These are phyloP conservation scores for Boletellus deceptivus DNA, from an alignment of 1,284 basidiomycete species.

Conservation along the genomic window DNA sequence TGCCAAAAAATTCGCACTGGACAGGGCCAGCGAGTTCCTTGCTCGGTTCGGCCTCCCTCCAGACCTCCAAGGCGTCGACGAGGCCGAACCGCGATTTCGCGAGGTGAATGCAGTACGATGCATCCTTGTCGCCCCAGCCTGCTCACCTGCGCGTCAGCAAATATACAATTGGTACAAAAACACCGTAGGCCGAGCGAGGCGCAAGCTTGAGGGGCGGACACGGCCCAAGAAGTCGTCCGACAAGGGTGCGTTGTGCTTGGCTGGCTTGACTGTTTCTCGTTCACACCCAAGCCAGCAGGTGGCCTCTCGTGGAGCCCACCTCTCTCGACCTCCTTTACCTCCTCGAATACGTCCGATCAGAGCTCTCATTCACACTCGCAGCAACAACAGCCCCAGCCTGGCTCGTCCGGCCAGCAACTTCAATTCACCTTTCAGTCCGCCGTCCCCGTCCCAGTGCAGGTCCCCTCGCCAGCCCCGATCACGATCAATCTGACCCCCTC, in stretches of 20 bases:
- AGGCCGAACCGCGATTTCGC: slow-evolving; percentile 53
- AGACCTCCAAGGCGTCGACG: slow-evolving; percentile 49
- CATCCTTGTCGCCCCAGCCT: background rate
- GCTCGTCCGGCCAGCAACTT: slow-evolving; percentile 26
- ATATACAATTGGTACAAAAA: slow-evolving; percentile 71
- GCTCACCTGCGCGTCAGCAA: slow-evolving; percentile 39
- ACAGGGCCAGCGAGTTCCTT: slow-evolving; percentile 56
- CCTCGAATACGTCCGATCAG: slow-evolving; percentile 15
- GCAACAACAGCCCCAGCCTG: slow-evolving; percentile 24
- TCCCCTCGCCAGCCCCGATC: slow-evolving; percentile 27
- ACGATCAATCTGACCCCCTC: slow-evolving; percentile 37
- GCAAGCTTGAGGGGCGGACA: slow-evolving; percentile 52
- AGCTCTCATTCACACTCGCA: slow-evolving; percentile 23
- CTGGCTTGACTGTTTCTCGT: background rate
- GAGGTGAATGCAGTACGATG: slow-evolving; percentile 39
- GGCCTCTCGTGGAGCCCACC: slow-evolving; percentile 33
- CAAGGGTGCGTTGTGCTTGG: slow-evolving; percentile 37
- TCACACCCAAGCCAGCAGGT: slow-evolving; percentile 2
- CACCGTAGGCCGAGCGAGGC: slow-evolving; percentile 53
- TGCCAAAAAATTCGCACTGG: slow-evolving; percentile 63
- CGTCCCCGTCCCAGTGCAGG: slow-evolving; percentile 21
- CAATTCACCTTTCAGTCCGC: slow-evolving; percentile 37
- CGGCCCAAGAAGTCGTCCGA: slow-evolving; percentile 46
- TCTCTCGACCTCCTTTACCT: slow-evolving; percentile 29
- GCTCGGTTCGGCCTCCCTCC: slow-evolving; percentile 51